Conservation (phyloP, 176 grass and related monocot genomes). For the Rhipidocladum racemiflorum region DNA sequence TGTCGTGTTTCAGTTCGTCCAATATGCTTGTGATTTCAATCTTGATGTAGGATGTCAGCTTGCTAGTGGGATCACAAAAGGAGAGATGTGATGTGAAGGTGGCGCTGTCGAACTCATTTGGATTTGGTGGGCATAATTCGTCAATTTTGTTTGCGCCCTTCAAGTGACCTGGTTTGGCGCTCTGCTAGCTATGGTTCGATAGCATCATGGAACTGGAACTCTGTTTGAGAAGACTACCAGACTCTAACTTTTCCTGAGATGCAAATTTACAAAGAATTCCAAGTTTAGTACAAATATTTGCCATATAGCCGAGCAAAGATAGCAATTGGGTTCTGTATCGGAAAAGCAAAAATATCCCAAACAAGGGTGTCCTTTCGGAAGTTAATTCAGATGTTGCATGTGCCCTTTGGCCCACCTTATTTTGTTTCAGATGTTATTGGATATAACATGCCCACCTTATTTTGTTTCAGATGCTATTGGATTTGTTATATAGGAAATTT, state of each 20-base stretch:
- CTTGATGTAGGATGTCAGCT: conserved; percentile 59
- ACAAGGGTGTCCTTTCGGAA: conserved; percentile 6
- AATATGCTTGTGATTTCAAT: conserved; percentile 26
- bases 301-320: conserved; percentile 31
- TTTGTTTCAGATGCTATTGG: too few relatives aligned
- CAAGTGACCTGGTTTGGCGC: conserved; percentile 38
- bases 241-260: conserved; percentile 28
- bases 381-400: conserved; percentile 11
- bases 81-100: conserved; percentile 89
- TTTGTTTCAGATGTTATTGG: conserved; percentile 27
- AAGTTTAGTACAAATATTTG: conserved; percentile 40
- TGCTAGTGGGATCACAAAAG: conserved; percentile 81
- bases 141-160: conserved; percentile 89
- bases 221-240: conserved; percentile 1
- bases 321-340: conserved; percentile 35
- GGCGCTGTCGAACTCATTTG: conserved; percentile 88
- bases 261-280: conserved; percentile 34
- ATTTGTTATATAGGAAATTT: too few relatives aligned
- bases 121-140: conserved; percentile 96
- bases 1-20: neutral
- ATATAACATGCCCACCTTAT: too few relatives aligned
- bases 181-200: conserved; percentile 30
- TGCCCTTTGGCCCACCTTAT: neutral
- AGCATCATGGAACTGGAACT: conserved; percentile 1
- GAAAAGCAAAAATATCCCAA: conserved; percentile 22